Evolutionary conservation across 2,329 filamentous ascomycete species (phyloP), one percentile per base, ranked within the genome.

Genomic region (Pseudocercospora eumusae): DNA sequence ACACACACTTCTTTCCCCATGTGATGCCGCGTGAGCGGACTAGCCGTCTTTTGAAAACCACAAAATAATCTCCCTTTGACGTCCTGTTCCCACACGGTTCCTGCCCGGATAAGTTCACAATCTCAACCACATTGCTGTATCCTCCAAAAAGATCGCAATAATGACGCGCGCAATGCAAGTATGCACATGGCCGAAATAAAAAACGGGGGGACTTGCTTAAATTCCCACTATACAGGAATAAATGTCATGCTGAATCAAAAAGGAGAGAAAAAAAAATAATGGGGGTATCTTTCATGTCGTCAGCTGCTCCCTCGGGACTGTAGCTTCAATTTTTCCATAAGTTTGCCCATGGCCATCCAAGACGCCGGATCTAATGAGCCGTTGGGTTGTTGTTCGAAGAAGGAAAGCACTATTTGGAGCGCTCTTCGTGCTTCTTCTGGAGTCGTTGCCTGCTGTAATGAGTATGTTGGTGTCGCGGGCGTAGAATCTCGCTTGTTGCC

Each of bases 371-470:
- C 90, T 15, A 90, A 85, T 31, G 92, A 84, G 1, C 87, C 88
- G 21, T 76, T 80, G 0, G 87, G 86, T 68, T 89, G 85, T 63
- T 87, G 87, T 69, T 91, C 85, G 74, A 97, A 89, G 73, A 93
- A 96, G 63, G 79, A 88, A 74, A 96, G 84, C 20, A 97, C 85
- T 2, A 93, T 87, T 70, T 93, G 88, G 4, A 96, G 83, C 1
- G 93, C 93, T 56, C 86, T 84, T 42, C 90, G 85, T 3, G 93
- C 93, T 75, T 98, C 92, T 69, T 97, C 92, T 68, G 92, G 90
- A 0, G 88, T 92, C 1, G 89, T 89, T 77, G 84, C 1, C 88
- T 83, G 55, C 86, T 63, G 56, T 25, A 62, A 60, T 5, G 64
- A 55, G 7, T 54, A 60, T 20, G 66, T 60, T 8, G 52, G 33